Conservation (phyloP, 1,284 basidiomycete genomes). For the Fistulinella staudtii region DNA sequence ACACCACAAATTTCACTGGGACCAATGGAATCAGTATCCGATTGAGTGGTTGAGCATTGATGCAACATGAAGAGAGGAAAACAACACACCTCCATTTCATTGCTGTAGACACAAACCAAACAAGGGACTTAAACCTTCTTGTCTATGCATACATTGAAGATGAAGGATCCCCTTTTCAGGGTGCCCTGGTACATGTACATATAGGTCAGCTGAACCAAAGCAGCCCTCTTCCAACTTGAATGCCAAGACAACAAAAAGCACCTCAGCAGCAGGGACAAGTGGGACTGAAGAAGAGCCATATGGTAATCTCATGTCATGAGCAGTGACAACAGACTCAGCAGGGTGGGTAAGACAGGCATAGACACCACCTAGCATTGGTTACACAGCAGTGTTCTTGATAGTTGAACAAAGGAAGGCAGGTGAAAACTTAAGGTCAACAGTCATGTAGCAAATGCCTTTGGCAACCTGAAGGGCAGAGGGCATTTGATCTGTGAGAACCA, state of each 20-base stretch:
- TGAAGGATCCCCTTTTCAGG: constrained; percentile 79
- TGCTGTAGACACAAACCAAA: constrained; percentile 96
- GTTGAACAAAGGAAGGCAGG: constrained; percentile 98
- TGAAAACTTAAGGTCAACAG: constrained; percentile 85
- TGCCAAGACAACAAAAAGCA: constrained; percentile 90
- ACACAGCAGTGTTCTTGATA: constrained; percentile 96
- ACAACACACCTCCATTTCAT: constrained; percentile 88
- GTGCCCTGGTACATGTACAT: constrained; percentile 99
- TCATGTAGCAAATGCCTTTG: constrained; percentile 85
- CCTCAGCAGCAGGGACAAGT: constrained; percentile 76
- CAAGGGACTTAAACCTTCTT: constrained; percentile 99
- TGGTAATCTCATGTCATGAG: constrained; percentile 79
- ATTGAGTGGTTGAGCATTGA: constrained; percentile 1
- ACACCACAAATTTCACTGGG: constrained; percentile 99
- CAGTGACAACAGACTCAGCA: constrained; percentile 73
- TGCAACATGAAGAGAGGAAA: neutral
- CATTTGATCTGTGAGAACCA: constrained; percentile 83
- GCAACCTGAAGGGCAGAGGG: constrained; percentile 76
- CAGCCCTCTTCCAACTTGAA: constrained; percentile 99
- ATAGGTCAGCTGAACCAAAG: constrained; percentile 97
- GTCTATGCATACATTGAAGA: constrained; percentile 93
- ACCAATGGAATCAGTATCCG: constrained; percentile 92
- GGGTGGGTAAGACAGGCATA: constrained; percentile 96
- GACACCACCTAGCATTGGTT: constrained; percentile 92
- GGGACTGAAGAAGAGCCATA: constrained; percentile 65